phyloP scores from a whole-genome alignment of 805 yeast species.

The Wickerhamiella qilinensis region DNA sequence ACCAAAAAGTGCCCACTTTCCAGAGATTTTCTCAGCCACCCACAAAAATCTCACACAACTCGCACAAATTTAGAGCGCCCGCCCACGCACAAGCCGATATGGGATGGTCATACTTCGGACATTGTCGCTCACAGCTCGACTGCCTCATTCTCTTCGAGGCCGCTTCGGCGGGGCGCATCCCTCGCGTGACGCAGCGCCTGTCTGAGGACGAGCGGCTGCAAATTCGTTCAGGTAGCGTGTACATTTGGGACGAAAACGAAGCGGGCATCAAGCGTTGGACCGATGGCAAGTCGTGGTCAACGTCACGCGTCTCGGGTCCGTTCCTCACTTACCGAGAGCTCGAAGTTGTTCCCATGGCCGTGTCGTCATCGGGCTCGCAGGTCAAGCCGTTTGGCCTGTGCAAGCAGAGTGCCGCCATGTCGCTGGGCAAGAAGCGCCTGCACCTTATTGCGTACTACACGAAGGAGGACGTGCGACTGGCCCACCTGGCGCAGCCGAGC shows the following conservation, averaged over 20 bases:
- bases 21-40: too few species aligned
- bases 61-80: too few species aligned
- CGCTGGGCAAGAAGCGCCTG: slow-evolving; percentile 36
- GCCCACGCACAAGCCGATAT: too few species aligned
- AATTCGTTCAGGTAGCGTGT: slow-evolving; percentile 44
- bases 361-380: slow-evolving; percentile 21
- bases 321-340: slow-evolving; percentile 50
- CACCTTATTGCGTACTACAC: slow-evolving; percentile 45
- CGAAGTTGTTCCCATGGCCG: slow-evolving; percentile 22
- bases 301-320: slow-evolving; percentile 50
- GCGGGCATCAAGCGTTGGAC: slow-evolving; percentile 69
- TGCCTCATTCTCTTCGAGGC: slow-evolving; percentile 55
- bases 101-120: slow-evolving; percentile 47
- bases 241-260: slow-evolving; percentile 56
- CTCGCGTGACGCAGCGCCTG: slow-evolving; percentile 42
- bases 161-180: slow-evolving; percentile 37
- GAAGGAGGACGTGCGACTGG: slow-evolving; percentile 17
- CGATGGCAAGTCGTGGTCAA: slow-evolving; percentile 60
- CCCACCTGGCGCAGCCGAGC: slow-evolving; percentile 27
- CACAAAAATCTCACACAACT: too few species aligned
- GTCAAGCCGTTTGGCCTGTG: slow-evolving; percentile 38
- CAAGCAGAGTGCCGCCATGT: slow-evolving; percentile 48
- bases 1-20: too few species aligned
- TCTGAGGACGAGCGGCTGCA: slow-evolving; percentile 37
- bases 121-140: slow-evolving; percentile 39